These are phyloP conservation scores for Dothistroma pini DNA, from an alignment of 2,329 filamentous ascomycete genomes.

Conservation along the genomic window DNA sequence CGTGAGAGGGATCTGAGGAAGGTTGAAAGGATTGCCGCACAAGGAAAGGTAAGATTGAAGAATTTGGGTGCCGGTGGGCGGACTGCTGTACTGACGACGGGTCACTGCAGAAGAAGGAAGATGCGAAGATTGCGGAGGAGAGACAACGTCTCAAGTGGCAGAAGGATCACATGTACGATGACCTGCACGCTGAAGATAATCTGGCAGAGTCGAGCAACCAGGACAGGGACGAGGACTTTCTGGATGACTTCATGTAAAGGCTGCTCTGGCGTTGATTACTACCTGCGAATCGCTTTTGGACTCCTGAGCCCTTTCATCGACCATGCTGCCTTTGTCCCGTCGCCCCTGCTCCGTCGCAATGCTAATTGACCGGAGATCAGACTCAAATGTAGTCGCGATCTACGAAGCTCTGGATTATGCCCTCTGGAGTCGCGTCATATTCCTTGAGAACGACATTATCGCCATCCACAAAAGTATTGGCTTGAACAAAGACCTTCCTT, in stretches of 20 bases:
- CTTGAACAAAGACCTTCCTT: constrained; percentile 90
- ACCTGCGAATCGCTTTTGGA: neutral
- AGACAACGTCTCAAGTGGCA: constrained; percentile 87
- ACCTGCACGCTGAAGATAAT: constrained; percentile 79
- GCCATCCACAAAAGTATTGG: constrained; percentile 69
- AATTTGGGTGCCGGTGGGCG: neutral
- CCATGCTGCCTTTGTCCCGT: neutral
- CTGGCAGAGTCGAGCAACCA: constrained; percentile 79
- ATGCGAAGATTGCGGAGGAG: constrained; percentile 69
- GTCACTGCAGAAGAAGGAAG: constrained; percentile 63
- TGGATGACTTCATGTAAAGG: constrained; percentile 84
- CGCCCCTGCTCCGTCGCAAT: neutral
- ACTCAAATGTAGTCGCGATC: constrained; percentile 37
- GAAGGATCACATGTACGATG: constrained; percentile 97
- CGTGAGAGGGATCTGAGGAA: constrained; percentile 67
- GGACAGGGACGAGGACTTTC: constrained; percentile 69
- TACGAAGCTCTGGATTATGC: constrained; percentile 73
- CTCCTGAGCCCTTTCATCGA: neutral
- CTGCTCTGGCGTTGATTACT: neutral
- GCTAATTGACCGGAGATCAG: neutral
- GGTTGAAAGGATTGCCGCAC: constrained; percentile 61
- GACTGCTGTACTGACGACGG: neutral
- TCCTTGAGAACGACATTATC: constrained; percentile 75
- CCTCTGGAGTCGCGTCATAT: constrained; percentile 76
- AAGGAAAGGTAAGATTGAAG: constrained; percentile 55